Conservation (phyloP, 192 early-diverging fungal species). For the Piromyces sp. region DNA sequence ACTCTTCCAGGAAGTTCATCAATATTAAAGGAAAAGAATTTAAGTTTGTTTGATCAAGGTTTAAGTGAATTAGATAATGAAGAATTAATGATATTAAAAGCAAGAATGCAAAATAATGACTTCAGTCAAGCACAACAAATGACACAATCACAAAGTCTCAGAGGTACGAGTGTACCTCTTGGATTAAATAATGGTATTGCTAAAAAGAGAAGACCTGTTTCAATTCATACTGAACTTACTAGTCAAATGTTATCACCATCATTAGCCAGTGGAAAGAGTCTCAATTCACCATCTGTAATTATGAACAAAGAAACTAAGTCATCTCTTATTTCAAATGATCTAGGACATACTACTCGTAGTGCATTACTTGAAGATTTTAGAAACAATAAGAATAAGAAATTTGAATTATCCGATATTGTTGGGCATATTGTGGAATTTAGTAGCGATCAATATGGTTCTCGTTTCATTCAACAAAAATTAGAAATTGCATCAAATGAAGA, state of each 20-base stretch:
- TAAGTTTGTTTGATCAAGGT: not conserved
- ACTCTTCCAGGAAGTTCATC: not conserved
- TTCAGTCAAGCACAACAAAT: not conserved
- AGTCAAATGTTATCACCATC: not conserved
- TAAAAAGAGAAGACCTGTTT: not conserved
- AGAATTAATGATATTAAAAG: not conserved
- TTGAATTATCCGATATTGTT: slow-evolving; percentile 86
- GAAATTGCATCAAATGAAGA: slow-evolving; percentile 84
- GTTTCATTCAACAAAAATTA: slow-evolving; percentile 97
- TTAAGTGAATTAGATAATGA: not conserved
- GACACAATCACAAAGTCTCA: not conserved
- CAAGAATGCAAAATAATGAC: not conserved
- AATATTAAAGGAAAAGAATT: not conserved
- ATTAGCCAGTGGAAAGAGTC: not conserved
- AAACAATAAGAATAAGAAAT: slow-evolving; percentile 92
- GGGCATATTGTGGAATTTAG: slow-evolving; percentile 93
- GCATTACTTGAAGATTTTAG: slow-evolving; percentile 76
- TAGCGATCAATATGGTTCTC: slow-evolving; percentile 93
- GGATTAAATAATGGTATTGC: not conserved
- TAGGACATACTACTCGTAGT: not conserved
- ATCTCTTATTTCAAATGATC: not conserved
- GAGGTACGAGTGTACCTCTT: not conserved
- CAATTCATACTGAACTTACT: not conserved
- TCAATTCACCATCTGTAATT: not conserved
- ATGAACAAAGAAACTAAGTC: not conserved